Conservation (phyloP, 2,329 filamentous ascomycete species). For the Alternaria brassicae region DNA sequence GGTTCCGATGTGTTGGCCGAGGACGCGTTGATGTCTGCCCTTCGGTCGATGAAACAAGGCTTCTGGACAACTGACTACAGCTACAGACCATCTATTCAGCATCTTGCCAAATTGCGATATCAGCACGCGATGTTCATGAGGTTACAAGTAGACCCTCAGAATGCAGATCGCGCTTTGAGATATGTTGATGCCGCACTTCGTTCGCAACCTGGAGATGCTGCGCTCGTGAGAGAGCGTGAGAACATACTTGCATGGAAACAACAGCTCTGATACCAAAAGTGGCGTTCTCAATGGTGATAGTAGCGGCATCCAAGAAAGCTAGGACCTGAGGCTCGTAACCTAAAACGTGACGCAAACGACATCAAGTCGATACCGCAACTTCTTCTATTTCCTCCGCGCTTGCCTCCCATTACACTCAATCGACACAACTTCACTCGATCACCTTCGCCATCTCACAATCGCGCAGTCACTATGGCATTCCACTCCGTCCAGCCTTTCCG, state of each 20-base stretch:
- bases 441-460: not conserved
- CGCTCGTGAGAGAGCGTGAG: constrained; percentile 11
- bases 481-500: not conserved
- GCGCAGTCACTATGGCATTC: not conserved
- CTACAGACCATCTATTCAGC: constrained; percentile 4
- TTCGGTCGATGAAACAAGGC: constrained; percentile 1
- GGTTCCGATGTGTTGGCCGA: constrained; percentile 4
- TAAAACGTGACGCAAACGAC: not conserved
- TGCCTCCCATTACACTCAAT: not conserved
- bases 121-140: constrained; percentile 14
- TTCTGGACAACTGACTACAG: constrained; percentile 20
- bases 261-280: not conserved
- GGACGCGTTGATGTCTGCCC: constrained; percentile 3
- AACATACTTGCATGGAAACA: constrained; percentile 14
- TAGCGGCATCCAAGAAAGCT: not conserved
- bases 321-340: not conserved
- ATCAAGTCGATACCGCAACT: not conserved
- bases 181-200: constrained; percentile 3
- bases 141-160: constrained; percentile 3
- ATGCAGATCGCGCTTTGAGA: not conserved
- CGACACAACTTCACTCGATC: no score
- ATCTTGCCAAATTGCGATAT: constrained; percentile 18
- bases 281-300: not conserved
- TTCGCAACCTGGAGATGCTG: constrained; percentile 11
- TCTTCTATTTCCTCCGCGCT: not conserved